Evolutionary conservation across 139 green algal species (phyloP).

Genomic region (Asterochloris erici): DNA sequence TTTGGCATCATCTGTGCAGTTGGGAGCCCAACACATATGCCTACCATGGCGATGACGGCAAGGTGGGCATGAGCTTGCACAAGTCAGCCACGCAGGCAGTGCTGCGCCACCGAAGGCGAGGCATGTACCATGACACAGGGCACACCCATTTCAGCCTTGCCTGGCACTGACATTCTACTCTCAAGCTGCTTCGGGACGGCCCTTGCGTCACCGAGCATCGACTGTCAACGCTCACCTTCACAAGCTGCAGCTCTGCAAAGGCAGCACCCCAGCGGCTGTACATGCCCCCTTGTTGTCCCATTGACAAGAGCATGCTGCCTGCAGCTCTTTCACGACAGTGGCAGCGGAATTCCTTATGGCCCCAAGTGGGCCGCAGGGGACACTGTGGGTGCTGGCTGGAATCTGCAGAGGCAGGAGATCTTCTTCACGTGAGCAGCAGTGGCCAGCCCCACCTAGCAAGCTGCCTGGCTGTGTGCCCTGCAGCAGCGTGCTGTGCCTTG

Average conservation of each 20-base stretch:
- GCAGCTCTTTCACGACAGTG: conserved; percentile 20
- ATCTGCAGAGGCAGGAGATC: conserved; percentile 70
- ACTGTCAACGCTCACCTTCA: too few relatives aligned
- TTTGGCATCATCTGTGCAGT: conserved; percentile 26
- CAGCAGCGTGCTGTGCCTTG: too few relatives aligned
- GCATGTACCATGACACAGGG: too few relatives aligned
- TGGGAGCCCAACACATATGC: conserved; percentile 82
- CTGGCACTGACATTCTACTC: too few relatives aligned
- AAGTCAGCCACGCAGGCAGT: background rate
- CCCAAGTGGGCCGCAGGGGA: conserved; percentile 68
- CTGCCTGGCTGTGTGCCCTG: too few relatives aligned
- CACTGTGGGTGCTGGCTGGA: conserved; percentile 76
- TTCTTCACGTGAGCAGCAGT: conserved; percentile 88
- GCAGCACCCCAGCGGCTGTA: too few relatives aligned
- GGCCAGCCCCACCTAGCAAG: background rate
- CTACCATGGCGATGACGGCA: conserved; percentile 86
- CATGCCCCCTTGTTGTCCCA: too few relatives aligned
- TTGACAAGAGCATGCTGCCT: background rate
- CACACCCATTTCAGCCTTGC: too few relatives aligned
- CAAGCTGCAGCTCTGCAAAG: too few relatives aligned
- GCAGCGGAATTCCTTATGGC: conserved; percentile 73
- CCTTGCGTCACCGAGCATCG: background rate
- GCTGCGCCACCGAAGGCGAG: too few relatives aligned
- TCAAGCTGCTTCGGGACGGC: background rate
- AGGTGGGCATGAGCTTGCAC: conserved; percentile 43